phyloP scores from a whole-genome alignment of 352 stramenopile genomes.

The Globisporangium barbulae region DNA sequence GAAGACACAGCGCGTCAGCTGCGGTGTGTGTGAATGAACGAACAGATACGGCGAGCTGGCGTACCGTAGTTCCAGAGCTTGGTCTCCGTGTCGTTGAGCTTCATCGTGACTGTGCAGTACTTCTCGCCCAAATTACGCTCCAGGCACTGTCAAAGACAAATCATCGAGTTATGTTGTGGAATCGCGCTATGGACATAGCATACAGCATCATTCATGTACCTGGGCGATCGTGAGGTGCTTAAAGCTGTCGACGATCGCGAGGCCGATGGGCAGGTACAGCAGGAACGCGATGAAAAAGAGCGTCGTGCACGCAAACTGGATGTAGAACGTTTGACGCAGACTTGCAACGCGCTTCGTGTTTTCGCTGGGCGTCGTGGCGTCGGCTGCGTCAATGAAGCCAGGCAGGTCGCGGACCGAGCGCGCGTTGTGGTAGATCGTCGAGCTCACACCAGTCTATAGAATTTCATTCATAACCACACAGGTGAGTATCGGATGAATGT shows the following conservation, averaged over 20 bases:
- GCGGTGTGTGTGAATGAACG: neutral
- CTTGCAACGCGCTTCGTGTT: conserved; percentile 21
- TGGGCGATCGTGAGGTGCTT: conserved; percentile 42
- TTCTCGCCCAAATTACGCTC: conserved; percentile 42
- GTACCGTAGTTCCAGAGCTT: conserved; percentile 73
- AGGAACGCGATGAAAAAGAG: conserved; percentile 69
- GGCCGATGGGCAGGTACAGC: conserved; percentile 63
- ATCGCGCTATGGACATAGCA: neutral
- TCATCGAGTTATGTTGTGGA: neutral
- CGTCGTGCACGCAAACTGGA: conserved; percentile 31
- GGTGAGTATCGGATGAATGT: neutral
- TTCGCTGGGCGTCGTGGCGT: conserved; percentile 19
- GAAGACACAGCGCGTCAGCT: neutral
- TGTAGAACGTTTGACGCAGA: conserved; percentile 31
- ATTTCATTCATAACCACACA: neutral
- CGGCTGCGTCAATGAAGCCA: neutral
- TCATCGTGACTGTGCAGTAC: conserved; percentile 63
- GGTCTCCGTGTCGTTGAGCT: conserved; percentile 51
- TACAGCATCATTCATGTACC: conserved; percentile 13
- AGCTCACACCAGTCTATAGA: conserved; percentile 31
- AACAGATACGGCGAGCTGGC: neutral
- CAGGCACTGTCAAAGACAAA: conserved; percentile 33
- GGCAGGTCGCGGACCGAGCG: conserved; percentile 7
- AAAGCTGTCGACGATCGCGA: conserved; percentile 40
- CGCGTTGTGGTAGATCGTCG: conserved; percentile 21